Conservation (phyloP, 257 asterid genomes). For the Solanum lignicaule region DNA sequence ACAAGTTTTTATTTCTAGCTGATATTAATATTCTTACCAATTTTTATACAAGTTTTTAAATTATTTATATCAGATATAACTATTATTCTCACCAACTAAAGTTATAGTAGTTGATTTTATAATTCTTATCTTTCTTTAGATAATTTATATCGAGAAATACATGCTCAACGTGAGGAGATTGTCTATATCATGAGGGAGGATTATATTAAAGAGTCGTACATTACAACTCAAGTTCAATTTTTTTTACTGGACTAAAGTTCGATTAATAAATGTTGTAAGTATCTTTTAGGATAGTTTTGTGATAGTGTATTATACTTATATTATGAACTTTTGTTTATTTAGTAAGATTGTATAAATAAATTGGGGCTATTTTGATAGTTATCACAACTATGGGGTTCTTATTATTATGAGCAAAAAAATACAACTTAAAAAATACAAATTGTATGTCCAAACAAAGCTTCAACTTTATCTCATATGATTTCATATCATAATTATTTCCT, state of each 20-base stretch:
- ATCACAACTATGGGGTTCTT: background rate
- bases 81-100: background rate
- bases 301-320: background rate
- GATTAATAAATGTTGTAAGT: too few species aligned
- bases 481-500: too few species aligned
- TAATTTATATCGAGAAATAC: background rate
- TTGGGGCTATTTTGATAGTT: background rate
- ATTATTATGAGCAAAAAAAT: background rate
- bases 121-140: too few species aligned
- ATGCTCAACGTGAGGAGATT: background rate
- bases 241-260: too few species aligned
- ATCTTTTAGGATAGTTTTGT: background rate
- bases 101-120: background rate
- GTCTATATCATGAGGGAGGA: background rate
- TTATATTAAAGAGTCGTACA: too few species aligned
- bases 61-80: too few species aligned
- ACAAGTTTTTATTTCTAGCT: too few species aligned
- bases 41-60: too few species aligned
- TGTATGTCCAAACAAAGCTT: background rate
- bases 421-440: too few species aligned
- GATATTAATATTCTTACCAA: background rate
- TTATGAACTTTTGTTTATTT: too few species aligned
- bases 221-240: too few species aligned
- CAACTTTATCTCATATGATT: background rate
- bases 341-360: background rate